phyloP scores from a whole-genome alignment of 768 basidiomycete genomes.

The Leccinum uliginosum region DNA sequence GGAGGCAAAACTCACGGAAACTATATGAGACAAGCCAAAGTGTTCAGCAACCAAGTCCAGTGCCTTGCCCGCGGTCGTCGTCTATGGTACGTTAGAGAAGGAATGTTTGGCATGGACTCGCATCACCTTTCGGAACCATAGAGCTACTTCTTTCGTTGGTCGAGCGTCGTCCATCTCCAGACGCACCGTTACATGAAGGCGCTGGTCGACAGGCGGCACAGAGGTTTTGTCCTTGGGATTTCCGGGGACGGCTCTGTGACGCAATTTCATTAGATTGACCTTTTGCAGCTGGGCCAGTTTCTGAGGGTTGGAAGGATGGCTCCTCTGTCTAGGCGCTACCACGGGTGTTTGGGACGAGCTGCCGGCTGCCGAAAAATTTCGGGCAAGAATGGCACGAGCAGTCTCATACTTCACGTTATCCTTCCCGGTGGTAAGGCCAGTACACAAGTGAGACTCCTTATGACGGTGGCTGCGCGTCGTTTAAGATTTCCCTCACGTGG shows the following conservation, averaged over 20 bases:
- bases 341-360: slow-evolving; percentile 21
- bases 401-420: slow-evolving; percentile 36
- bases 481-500: slow-evolving; percentile 7
- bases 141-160: slow-evolving; percentile 37
- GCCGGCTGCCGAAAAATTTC: slow-evolving; percentile 39
- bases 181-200: slow-evolving; percentile 52
- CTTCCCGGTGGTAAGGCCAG: slow-evolving; percentile 14
- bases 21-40: slow-evolving; percentile 11
- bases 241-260: slow-evolving; percentile 60
- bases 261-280: slow-evolving; percentile 70
- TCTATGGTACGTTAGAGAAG: slow-evolving; percentile 33
- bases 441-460: slow-evolving; percentile 56
- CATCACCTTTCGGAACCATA: slow-evolving; percentile 73
- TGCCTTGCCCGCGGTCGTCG: slow-evolving; percentile 53
- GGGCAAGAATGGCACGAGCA: slow-evolving; percentile 51
- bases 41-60: slow-evolving; percentile 47
- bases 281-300: slow-evolving; percentile 53
- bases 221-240: slow-evolving; percentile 53
- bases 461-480: slow-evolving; percentile 56
- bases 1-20: slow-evolving; percentile 11
- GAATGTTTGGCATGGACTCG: neutral
- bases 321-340: slow-evolving; percentile 25
- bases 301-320: slow-evolving; percentile 45
- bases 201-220: slow-evolving; percentile 47
- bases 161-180: slow-evolving; percentile 20